Base-by-base conservation (phyloP, 176 grass and related monocot genomes). In the Urochloa ruziziensis region DNA sequence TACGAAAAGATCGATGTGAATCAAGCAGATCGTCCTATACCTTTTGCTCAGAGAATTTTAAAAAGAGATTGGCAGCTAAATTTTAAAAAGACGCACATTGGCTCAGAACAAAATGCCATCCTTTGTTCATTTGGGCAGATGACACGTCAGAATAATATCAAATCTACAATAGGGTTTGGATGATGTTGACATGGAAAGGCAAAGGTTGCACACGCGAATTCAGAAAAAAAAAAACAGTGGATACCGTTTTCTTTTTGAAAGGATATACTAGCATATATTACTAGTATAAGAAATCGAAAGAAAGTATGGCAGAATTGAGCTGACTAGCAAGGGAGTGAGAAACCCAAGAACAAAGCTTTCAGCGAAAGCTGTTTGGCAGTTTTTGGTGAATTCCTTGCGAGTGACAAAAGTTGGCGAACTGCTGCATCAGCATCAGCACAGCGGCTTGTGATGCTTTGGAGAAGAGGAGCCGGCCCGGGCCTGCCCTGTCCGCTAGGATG, bases 341-440 rank as follows among this genome's bases (percentile, higher is more conserved):
- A 60, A 17, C 17, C 52, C 43, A 39, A 60, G 12, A 33, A 36
- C 36, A 59, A 67, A 60, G 40, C 17, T 60, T 69, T 87, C 43
- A 79, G 67, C 24, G 73, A 76, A 85, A 62, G 82, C 43, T 42
- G 10, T n/a, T 37, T 29, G 18, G 42, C 43, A 21, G 3, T 21
- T 85, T 76, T 74, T 39, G 59, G 36, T 74, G 81, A 84, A 80
- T 59, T 62, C 52, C 25, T 70, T 43, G 86, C 52, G 66, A 27
- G 56, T 42, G 70, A 76, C 77, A 70, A 80, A 89, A 81, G 70
- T 30, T 69, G 44, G 62, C 62, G 39, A 29, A 29, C 43, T 79
- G 72, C 25, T 13, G 53, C 74, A 42, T 23, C 71, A 74, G 46
- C 69, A 49, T 29, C 35, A 42, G 34, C 35, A 36, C 12, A n/a